A percentile compares a stretch with the other conserved stretches of the same genome.
These are phyloP conservation scores for Clitopilus passeckerianus DNA, from an alignment of 768 basidiomycete genomes.

Conservation along the genomic window DNA sequence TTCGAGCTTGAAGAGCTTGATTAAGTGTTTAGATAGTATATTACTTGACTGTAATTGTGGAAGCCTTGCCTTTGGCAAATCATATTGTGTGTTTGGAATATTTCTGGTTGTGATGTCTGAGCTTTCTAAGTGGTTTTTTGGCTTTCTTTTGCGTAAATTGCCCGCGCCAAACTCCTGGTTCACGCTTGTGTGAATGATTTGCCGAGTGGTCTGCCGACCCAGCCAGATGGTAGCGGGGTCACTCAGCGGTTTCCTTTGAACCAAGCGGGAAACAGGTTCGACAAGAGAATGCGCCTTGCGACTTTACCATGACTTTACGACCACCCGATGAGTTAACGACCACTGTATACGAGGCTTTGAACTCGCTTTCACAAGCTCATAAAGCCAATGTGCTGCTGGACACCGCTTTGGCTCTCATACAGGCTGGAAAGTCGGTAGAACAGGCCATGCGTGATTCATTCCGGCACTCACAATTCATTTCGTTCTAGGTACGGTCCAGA, in stretches of 20 bases:
- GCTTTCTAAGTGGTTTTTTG: too few species aligned
- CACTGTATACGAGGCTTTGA: constrained; percentile 43
- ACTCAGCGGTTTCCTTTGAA: not conserved
- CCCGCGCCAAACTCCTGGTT: not conserved
- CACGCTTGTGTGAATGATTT: not conserved
- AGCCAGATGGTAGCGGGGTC: not conserved
- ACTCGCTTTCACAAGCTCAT: constrained; percentile 33
- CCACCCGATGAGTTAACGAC: constrained; percentile 47
- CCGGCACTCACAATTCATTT: not conserved
- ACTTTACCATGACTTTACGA: not conserved
- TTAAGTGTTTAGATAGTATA: not conserved
- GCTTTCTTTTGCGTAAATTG: too few species aligned
- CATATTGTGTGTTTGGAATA: not conserved
- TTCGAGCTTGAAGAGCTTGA: not conserved
- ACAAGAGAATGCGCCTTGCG: not conserved
- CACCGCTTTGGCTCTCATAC: constrained; percentile 42
- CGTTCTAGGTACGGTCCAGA: constrained; percentile 52
- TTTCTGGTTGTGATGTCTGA: not conserved
- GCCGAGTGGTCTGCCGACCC: not conserved
- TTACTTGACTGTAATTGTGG: not conserved
- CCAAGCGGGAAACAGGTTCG: not conserved
- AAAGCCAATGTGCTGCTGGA: constrained; percentile 50
- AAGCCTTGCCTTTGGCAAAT: not conserved
- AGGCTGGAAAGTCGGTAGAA: constrained; percentile 41
- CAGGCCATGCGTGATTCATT: not conserved